These are phyloP conservation scores for Phlyctochytrium bullatum DNA, from an alignment of 192 early-diverging fungal genomes.

Conservation along the genomic window DNA sequence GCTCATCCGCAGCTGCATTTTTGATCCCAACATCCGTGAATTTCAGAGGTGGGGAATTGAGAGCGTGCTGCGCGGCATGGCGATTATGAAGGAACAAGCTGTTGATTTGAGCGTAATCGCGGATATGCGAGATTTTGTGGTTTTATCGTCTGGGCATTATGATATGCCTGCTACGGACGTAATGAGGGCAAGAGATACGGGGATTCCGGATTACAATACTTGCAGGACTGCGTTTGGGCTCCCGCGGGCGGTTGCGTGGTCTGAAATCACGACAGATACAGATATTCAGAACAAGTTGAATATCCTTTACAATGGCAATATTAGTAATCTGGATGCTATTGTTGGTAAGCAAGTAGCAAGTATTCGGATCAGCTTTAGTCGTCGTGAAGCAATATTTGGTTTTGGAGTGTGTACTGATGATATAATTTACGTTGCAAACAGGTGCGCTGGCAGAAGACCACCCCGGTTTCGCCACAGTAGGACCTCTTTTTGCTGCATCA, in stretches of 20 bases:
- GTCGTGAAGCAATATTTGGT: no score
- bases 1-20: constrained; percentile 19
- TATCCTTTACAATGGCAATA: constrained; percentile 21
- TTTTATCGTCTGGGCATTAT: constrained; percentile 7
- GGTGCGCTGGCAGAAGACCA: constrained; percentile 33
- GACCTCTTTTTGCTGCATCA: constrained; percentile 30
- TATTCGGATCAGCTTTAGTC: no score
- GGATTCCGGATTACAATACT: constrained; percentile 32
- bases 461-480: constrained; percentile 12
- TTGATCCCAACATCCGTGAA: constrained; percentile 12
- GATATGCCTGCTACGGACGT: constrained; percentile 35
- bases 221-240: constrained; percentile 19
- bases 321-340: constrained; percentile 36
- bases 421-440: background rate
- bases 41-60: constrained; percentile 22
- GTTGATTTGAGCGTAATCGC: constrained; percentile 24
- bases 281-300: constrained; percentile 15
- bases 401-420: constrained; percentile 5
- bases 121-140: constrained; percentile 24
- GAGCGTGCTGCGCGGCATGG: constrained; percentile 32
- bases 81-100: constrained; percentile 24
- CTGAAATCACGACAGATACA: constrained; percentile 37
- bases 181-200: constrained; percentile 34
- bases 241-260: constrained; percentile 11
- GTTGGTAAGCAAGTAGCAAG: no score